Percentiles rank a stretch among this genome's conserved stretches.
These are phyloP conservation scores for Metschnikowia amazonensis DNA, from an alignment of 805 yeast species.

Conservation along the genomic window DNA sequence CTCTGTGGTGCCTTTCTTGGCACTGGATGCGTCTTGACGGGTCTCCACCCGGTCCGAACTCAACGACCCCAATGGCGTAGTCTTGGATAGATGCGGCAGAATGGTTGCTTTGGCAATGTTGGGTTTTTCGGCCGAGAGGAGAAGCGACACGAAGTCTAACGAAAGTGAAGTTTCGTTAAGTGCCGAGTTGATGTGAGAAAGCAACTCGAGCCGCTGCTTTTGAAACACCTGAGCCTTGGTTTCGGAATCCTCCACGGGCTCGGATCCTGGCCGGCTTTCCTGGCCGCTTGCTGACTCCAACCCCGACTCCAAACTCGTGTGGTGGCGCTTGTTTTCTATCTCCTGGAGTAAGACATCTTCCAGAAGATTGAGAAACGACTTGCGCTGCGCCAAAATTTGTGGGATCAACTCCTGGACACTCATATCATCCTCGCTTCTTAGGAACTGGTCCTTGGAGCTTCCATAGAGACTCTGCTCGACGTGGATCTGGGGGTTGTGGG, in stretches of 20 bases:
- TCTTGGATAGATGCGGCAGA: slow-evolving; percentile 76
- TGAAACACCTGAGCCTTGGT: slow-evolving; percentile 38
- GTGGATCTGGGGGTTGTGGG: slow-evolving; percentile 17
- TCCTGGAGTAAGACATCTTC: slow-evolving; percentile 52
- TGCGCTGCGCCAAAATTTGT: slow-evolving; percentile 53
- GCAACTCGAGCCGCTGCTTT: slow-evolving; percentile 49
- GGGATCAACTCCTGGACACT: slow-evolving; percentile 56
- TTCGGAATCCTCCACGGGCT: slow-evolving; percentile 13
- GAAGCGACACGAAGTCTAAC: slow-evolving; percentile 78
- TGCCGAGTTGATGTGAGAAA: slow-evolving; percentile 57
- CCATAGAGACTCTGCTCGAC: slow-evolving; percentile 29
- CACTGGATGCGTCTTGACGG: slow-evolving; percentile 9
- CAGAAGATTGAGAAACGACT: slow-evolving; percentile 54
- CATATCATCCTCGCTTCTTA: slow-evolving; percentile 41
- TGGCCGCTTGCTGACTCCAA: background rate
- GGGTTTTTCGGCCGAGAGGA: slow-evolving; percentile 77
- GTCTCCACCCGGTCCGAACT: slow-evolving; percentile 42
- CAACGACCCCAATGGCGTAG: slow-evolving; percentile 72
- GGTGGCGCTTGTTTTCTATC: slow-evolving; percentile 24
- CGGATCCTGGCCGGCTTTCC: background rate
- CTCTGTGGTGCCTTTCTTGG: slow-evolving; percentile 25
- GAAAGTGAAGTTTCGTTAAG: slow-evolving; percentile 86
- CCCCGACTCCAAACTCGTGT: slow-evolving; percentile 3
- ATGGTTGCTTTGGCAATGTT: slow-evolving; percentile 83
- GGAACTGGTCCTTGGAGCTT: slow-evolving; percentile 34